phyloP scores from a whole-genome alignment of 169 alveolate species.

The Eimeria acervulina region DNA sequence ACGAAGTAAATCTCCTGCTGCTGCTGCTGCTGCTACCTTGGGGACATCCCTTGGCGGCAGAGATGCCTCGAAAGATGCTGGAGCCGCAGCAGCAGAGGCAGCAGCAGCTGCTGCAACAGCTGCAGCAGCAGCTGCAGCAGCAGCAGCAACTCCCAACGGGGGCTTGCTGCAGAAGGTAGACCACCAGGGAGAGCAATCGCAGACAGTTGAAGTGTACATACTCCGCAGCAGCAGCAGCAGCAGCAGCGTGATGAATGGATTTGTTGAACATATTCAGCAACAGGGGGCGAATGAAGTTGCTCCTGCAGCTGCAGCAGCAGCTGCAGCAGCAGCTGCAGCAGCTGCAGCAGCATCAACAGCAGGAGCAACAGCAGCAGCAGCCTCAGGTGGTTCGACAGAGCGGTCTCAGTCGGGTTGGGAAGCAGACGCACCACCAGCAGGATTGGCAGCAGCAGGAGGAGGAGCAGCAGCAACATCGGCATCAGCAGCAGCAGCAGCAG shows the following conservation, averaged over 20 bases:
- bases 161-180: not conserved
- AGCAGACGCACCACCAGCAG: not conserved
- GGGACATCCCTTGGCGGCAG: not conserved
- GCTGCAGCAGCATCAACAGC: not conserved
- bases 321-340: constrained; percentile 14
- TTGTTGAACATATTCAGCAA: too few relatives aligned
- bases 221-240: constrained; percentile 24
- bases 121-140: constrained; percentile 39
- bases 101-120: not conserved
- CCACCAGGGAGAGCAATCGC: not conserved
- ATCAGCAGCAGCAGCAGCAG: constrained; percentile 28
- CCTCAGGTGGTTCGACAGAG: not conserved
- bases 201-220: not conserved
- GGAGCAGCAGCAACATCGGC: not conserved
- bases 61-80: not conserved
- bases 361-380: constrained; percentile 1
- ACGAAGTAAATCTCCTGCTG: too few relatives aligned
- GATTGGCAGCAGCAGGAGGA: not conserved
- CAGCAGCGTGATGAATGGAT: constrained; percentile 16
- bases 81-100: not conserved
- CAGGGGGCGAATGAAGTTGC: not conserved
- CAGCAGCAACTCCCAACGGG: constrained; percentile 1
- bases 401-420: too few relatives aligned
- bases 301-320: not conserved
- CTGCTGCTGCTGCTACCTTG: not conserved